A percentile compares a stretch with the other conserved stretches of the same genome.
These are phyloP conservation scores for Triglochin maritima DNA, from an alignment of 106 monocot species.

Conservation along the genomic window DNA sequence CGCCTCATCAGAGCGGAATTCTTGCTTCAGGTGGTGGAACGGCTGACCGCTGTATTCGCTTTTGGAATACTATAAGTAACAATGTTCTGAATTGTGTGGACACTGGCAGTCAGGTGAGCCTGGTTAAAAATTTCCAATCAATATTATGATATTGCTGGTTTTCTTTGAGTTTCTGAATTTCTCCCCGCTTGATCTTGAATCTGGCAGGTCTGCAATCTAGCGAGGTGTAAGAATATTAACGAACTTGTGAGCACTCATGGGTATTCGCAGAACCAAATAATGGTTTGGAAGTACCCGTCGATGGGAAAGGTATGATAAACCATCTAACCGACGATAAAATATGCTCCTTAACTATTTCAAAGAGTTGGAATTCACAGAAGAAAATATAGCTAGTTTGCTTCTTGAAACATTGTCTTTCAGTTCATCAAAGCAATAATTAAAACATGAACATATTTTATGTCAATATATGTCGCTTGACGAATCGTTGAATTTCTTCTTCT, in stretches of 20 bases:
- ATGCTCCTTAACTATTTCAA: not conserved
- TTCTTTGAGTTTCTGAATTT: not conserved
- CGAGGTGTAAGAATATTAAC: constrained; percentile 91
- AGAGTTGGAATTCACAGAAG: not conserved
- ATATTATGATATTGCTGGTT: too few relatives aligned
- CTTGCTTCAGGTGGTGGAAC: constrained; percentile 98
- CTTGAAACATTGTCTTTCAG: not conserved
- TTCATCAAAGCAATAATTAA: not conserved
- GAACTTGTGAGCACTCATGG: constrained; percentile 95
- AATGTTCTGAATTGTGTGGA: constrained; percentile 71
- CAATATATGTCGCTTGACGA: too few relatives aligned
- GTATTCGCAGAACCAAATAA: constrained; percentile 93
- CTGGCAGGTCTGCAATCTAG: constrained; percentile 73
- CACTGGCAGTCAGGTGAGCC: constrained; percentile 77
- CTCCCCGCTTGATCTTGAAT: not conserved
- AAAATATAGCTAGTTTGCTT: not conserved
- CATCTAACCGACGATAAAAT: not conserved
- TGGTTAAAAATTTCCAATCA: not conserved
- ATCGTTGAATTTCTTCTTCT: too few relatives aligned
- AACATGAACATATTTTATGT: too few relatives aligned
- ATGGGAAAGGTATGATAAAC: constrained; percentile 58
- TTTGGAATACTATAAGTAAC: constrained; percentile 88
- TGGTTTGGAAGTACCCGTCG: constrained; percentile 98
- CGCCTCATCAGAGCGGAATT: constrained; percentile 85
- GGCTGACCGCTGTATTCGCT: constrained; percentile 86